phyloP scores from a whole-genome alignment of 805 yeast genomes.

The Spathaspora sp. region DNA sequence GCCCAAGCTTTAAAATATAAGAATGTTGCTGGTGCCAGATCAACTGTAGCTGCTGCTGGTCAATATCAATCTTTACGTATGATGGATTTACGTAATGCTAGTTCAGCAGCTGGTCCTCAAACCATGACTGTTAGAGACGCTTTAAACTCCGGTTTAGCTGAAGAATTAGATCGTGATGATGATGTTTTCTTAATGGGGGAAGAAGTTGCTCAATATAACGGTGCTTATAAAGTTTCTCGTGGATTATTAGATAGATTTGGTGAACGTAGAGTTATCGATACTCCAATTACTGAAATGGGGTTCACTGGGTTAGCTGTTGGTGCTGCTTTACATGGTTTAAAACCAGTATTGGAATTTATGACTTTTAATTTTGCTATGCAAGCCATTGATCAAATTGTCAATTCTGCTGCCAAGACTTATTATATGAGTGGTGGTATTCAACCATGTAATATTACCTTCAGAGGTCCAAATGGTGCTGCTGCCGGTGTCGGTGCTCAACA shows the following conservation, averaged over 20 bases:
- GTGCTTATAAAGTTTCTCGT: conserved; percentile 96
- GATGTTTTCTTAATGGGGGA: conserved; percentile 96
- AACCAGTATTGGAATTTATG: conserved; percentile 98
- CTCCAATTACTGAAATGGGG: conserved; percentile 99
- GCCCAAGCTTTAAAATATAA: conserved; percentile 29
- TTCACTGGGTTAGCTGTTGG: conserved; percentile 94
- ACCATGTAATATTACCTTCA: conserved; percentile 93
- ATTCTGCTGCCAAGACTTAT: conserved; percentile 97
- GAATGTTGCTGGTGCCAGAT: conserved; percentile 9
- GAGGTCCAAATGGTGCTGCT: conserved; percentile 99
- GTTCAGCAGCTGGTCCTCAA: conserved; percentile 48
- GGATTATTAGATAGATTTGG: conserved; percentile 95
- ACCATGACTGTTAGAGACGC: conserved; percentile 95
- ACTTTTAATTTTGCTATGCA: conserved; percentile 99
- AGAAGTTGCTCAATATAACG: conserved; percentile 98
- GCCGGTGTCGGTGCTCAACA: conserved; percentile 99
- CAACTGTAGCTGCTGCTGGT: conserved; percentile 24
- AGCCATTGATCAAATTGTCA: conserved; percentile 96
- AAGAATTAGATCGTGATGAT: conserved; percentile 94
- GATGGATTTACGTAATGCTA: conserved; percentile 38
- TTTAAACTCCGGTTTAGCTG: conserved; percentile 89
- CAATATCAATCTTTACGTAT: conserved; percentile 34
- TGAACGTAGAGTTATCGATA: conserved; percentile 87
- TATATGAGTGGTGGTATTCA: conserved; percentile 99
- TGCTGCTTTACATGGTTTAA: conserved; percentile 93